Base-by-base conservation (phyloP, 176 grass and related monocot species). In the Poa annua region DNA sequence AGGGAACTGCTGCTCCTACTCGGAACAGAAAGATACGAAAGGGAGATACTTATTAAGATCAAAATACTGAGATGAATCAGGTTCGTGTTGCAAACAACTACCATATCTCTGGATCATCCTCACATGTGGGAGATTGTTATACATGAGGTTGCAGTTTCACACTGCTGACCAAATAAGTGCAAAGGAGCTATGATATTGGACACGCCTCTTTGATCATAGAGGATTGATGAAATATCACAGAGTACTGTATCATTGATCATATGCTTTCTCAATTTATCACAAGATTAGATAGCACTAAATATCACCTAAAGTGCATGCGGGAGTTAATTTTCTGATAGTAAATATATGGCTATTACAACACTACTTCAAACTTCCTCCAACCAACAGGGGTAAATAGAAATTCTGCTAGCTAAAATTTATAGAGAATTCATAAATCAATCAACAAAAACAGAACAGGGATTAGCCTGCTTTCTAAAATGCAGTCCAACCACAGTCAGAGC, bases 301-400 rank as follows among this genome's bases (percentile, higher is more conserved):
- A 60, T 50, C 36, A 12, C 9, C 17, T 20, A 66, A 44, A 25
- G 17, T 48, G 5, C 39, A 63, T 21, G 13, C 12, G 21, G 64
- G 52, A 36, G 79, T 83, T 19, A 45, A 66, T 73, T 73, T 16
- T 74, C 2, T 45, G 29, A 21, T 48, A 80, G 24, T 45, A 84
- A 66, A 52, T 21, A 66, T 25, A 11, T 21, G 16, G 39, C 41
- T 66, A 80, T 2, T 64, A 42, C n/a, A 4, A 29, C 52, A 57
- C 8, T 61, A 20, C 35, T 56, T 74, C 38, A 47, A 81, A 66
- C 56, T 68, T 81, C 44, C 78, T 75, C 75, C n/a, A 14, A 17
- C 62, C 5, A 71, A 6, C 38, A 71, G 41, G 67, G 11, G 0
- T 24, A 44, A 67, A 71, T 7, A 15, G n/a, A 42, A 44, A 44